Evolutionary conservation across 495 filamentous ascomycete genomes (phyloP).

Genomic region (Penicillium longicatenatum): DNA sequence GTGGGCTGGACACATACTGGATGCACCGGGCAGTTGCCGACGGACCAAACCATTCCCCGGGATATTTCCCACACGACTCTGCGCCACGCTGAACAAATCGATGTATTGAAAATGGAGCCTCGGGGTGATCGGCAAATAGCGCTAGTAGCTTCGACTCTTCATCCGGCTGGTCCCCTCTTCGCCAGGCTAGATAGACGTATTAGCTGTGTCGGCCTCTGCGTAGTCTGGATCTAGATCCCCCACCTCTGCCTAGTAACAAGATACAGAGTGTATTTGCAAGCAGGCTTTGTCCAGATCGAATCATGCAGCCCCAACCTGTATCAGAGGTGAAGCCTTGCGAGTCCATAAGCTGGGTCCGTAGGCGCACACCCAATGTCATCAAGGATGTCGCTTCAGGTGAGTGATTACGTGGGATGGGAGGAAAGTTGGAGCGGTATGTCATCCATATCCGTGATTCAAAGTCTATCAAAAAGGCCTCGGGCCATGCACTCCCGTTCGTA

Average conservation of each 20-base stretch:
- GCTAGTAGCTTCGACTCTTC: constrained; percentile 76
- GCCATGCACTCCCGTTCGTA: constrained; percentile 56
- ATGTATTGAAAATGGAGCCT: constrained; percentile 92
- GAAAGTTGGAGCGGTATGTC: constrained; percentile 90
- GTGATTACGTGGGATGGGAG: constrained; percentile 75
- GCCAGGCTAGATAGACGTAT: constrained; percentile 69
- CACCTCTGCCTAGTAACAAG: constrained; percentile 79
- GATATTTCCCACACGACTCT: constrained; percentile 85
- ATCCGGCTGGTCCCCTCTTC: constrained; percentile 54
- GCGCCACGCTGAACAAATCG: constrained; percentile 90
- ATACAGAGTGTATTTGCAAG: constrained; percentile 81
- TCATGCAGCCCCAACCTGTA: constrained; percentile 99
- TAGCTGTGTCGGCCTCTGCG: neutral
- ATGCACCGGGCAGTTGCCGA: constrained; percentile 96
- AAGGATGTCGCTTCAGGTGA: constrained; percentile 67
- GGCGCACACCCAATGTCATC: constrained; percentile 82
- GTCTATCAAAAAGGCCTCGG: constrained; percentile 81
- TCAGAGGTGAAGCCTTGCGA: constrained; percentile 87
- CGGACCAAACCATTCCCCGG: constrained; percentile 99
- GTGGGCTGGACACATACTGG: constrained; percentile 61
- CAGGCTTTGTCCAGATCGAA: constrained; percentile 90
- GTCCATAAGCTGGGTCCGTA: constrained; percentile 79
- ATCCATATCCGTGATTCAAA: constrained; percentile 96
- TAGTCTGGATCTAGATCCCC: constrained; percentile 30
- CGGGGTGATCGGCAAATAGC: constrained; percentile 84